Evolutionary conservation across 495 filamentous ascomycete species (phyloP), one percentile per base, ranked within the genome.

Genomic region (Amniculicola lignicola): DNA sequence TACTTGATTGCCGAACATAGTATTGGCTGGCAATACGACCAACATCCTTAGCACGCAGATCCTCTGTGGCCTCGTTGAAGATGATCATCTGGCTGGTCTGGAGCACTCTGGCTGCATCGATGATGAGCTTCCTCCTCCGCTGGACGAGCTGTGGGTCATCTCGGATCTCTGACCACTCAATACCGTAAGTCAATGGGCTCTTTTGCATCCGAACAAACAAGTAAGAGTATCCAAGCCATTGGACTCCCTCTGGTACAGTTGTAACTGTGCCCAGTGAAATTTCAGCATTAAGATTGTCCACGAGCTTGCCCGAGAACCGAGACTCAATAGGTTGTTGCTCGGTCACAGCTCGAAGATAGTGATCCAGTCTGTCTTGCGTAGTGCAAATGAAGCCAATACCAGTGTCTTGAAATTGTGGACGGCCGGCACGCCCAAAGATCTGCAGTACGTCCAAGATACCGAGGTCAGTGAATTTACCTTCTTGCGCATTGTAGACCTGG

Each of bases 301-400:
- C 90, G 3, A 99, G 74, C 64, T 89, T 90, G 47, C 83, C 79
- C 6, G 88, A 95, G 63, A 99, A 94, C 31, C 80, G 82, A 10
- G 93, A 97, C 67, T 99, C 93, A 57, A 99, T 99, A 0, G 93
- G 93, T 54, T 94, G 84, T 62, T 97, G 93, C 37, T 95, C 85
- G 16, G 93, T 99, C 7, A 99, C 89, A 0, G 94, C 91, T 33
- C 83, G 82, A 6, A 96, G 76, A 69, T 97, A 99, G 67, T 99
- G 91, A n/a, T 84, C 70, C 6, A 97, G 73, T 69, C 88, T 95
- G 70, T 99, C 93, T 27, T 88, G 82, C 0, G 91, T 94, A 0
- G 93, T 99, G 62, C 88, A 91, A 50, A 99, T 97, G 74, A 95
- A 95, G 35, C 93, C 93, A 61, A 95, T 95, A 73, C 93, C 93